Conservation (phyloP, 495 filamentous ascomycete genomes). For the Xylaria bambusicola region DNA sequence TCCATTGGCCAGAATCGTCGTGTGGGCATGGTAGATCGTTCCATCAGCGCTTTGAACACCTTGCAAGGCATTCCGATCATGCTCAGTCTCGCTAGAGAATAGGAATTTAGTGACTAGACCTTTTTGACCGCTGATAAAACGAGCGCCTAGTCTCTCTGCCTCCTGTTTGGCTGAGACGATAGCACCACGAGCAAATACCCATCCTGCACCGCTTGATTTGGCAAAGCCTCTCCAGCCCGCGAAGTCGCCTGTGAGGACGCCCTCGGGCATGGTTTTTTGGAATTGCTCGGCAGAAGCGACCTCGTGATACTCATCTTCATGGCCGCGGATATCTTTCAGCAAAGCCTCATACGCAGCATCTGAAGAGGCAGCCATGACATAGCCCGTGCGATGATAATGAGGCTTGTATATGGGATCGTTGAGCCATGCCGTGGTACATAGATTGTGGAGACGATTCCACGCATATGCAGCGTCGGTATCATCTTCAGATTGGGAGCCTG, state of each 20-base stretch:
- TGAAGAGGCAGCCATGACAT: constrained; percentile 47
- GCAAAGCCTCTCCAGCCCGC: constrained; percentile 54
- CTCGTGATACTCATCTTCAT: constrained; percentile 35
- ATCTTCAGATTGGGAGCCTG: constrained; percentile 22
- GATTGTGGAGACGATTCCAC: constrained; percentile 39
- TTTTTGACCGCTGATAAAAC: constrained; percentile 44
- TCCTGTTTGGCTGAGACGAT: constrained; percentile 47
- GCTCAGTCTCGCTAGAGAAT: constrained; percentile 42
- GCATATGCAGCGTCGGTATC: constrained; percentile 35
- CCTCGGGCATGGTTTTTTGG: constrained; percentile 52
- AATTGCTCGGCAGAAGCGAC: constrained; percentile 47
- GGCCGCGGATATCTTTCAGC: constrained; percentile 41
- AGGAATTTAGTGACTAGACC: constrained; percentile 43
- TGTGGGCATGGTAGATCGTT: constrained; percentile 21
- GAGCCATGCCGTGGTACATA: constrained; percentile 48
- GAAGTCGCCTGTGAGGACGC: constrained; percentile 53
- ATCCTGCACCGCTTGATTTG: constrained; percentile 47
- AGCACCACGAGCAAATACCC: constrained; percentile 53
- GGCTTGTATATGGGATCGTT: constrained; percentile 50
- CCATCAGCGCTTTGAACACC: constrained; percentile 36
- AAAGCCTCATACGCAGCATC: constrained; percentile 25
- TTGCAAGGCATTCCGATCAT: constrained; percentile 22
- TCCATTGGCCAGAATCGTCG: constrained; percentile 50
- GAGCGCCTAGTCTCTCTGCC: constrained; percentile 46
- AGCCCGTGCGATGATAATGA: constrained; percentile 52